A percentile compares a stretch with the other conserved stretches of the same genome.
Conservation (phyloP, 257 asterid genomes). For the Osmanthus fragrans region DNA sequence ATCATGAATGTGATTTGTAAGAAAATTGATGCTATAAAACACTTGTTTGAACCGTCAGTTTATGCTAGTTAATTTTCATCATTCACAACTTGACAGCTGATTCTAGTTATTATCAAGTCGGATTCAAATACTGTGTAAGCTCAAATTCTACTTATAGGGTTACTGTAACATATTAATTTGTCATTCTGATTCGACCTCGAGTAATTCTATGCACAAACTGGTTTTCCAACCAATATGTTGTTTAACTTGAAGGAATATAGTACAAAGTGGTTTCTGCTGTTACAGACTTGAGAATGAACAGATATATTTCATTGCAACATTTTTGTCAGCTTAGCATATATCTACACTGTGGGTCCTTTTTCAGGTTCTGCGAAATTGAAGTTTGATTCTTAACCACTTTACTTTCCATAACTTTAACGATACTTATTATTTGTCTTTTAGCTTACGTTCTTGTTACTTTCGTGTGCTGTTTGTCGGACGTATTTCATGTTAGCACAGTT, state of each 20-base stretch:
- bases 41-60: background rate
- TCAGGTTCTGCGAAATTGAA: background rate
- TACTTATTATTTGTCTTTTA: background rate
- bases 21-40: background rate
- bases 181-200: background rate
- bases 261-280: background rate
- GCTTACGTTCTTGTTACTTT: background rate
- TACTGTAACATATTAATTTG: background rate
- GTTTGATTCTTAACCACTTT: background rate
- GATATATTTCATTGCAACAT: background rate
- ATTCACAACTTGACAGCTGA: conserved; percentile 1
- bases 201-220: background rate
- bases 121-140: background rate
- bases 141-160: background rate
- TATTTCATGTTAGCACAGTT: background rate
- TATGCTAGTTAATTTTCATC: background rate
- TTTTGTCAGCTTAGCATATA: background rate
- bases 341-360: background rate
- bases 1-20: background rate
- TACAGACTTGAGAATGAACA: background rate
- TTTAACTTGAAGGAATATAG: background rate
- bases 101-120: background rate
- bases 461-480: background rate
- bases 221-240: background rate
- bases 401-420: background rate